phyloP scores from a whole-genome alignment of 495 filamentous ascomycete species.

The Penicillium taxi region DNA sequence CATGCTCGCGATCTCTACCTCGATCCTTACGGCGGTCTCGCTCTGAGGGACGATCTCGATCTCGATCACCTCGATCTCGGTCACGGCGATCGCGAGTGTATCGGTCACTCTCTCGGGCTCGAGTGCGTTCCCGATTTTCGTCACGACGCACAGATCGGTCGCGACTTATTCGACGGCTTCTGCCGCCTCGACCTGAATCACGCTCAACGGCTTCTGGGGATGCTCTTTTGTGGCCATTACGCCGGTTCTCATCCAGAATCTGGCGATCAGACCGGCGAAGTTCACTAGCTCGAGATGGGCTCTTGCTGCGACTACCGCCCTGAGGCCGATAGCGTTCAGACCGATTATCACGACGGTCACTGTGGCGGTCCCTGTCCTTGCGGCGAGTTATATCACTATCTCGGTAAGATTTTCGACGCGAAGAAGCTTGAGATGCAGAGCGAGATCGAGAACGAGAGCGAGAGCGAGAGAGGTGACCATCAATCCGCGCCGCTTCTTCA shows the following conservation, averaged over 20 bases:
- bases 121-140: slow-evolving; percentile 12
- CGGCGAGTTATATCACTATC: no score
- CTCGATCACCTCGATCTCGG: slow-evolving; percentile 30
- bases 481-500: no score
- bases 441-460: slow-evolving; percentile 45
- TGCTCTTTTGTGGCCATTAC: slow-evolving; percentile 14
- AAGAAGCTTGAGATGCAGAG: slow-evolving; percentile 46
- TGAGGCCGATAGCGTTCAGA: slow-evolving; percentile 44
- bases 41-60: slow-evolving; percentile 31
- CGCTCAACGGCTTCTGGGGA: slow-evolving; percentile 7
- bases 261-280: slow-evolving; percentile 18
- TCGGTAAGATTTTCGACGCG: slow-evolving; percentile 41
- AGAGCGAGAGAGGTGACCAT: no score
- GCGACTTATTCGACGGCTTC: slow-evolving; percentile 25
- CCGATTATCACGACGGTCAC: slow-evolving; percentile 36
- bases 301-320: slow-evolving; percentile 28
- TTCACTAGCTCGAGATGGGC: slow-evolving; percentile 24
- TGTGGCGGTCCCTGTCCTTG: slow-evolving; percentile 31
- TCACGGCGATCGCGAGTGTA: slow-evolving; percentile 28
- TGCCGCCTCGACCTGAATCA: slow-evolving; percentile 21
- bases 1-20: slow-evolving; percentile 28
- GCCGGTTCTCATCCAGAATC: slow-evolving; percentile 9
- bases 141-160: slow-evolving; percentile 29
- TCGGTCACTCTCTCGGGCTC: slow-evolving; percentile 9
- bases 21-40: slow-evolving; percentile 22